These are phyloP conservation scores for Pichia kudriavzevii DNA, from an alignment of 1,139 yeast genomes.

Conservation along the genomic window DNA sequence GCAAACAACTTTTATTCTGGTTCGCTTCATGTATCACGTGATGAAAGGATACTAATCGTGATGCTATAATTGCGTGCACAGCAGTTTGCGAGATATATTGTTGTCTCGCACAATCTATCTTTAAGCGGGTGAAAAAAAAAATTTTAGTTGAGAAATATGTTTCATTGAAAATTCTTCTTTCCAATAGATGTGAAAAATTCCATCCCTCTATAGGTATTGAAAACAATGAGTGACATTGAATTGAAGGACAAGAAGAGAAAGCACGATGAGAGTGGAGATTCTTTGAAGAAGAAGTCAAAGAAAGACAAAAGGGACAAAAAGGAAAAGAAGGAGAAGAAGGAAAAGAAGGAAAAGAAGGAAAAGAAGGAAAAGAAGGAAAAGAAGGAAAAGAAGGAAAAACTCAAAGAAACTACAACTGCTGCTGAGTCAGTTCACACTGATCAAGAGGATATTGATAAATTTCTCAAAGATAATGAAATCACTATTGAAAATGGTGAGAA, in stretches of 20 bases:
- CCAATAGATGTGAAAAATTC: too few species aligned
- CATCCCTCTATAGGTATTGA: too few species aligned
- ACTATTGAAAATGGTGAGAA: slow-evolving; percentile 64
- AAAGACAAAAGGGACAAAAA: slow-evolving; percentile 39
- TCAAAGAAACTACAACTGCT: slow-evolving; percentile 34
- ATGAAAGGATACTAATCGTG: too few species aligned
- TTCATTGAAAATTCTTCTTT: too few species aligned
- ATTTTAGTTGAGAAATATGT: too few species aligned
- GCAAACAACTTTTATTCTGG: too few species aligned
- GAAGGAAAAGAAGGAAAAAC: slow-evolving; percentile 28
- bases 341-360: slow-evolving; percentile 36
- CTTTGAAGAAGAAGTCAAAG: slow-evolving; percentile 35
- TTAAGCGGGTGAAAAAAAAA: too few species aligned
- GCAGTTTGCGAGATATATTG: too few species aligned
- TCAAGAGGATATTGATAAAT: slow-evolving; percentile 51
- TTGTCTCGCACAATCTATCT: too few species aligned
- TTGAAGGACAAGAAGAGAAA: slow-evolving; percentile 33
- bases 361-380: slow-evolving; percentile 34
- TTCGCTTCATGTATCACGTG: too few species aligned
- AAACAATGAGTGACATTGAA: too few species aligned
- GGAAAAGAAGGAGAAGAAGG: slow-evolving; percentile 35
- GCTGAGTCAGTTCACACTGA: slow-evolving; percentile 35
- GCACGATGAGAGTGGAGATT: slow-evolving; percentile 36
- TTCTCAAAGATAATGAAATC: slow-evolving; percentile 66
- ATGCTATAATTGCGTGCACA: too few species aligned